phyloP scores from a whole-genome alignment of 2,329 filamentous ascomycete genomes.

The Pseudogymnoascus sp. region DNA sequence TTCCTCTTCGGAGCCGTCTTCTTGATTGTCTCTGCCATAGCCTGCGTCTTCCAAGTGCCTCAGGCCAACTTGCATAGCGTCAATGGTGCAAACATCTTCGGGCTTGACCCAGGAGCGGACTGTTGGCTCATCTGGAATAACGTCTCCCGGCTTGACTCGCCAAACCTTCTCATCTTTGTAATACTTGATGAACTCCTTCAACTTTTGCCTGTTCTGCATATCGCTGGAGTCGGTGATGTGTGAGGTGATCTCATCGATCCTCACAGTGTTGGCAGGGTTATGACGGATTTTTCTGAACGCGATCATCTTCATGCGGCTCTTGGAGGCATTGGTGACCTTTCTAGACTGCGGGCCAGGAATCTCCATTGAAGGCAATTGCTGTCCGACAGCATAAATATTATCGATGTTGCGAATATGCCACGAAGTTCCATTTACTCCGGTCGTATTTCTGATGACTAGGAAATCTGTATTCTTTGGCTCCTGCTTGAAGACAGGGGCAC shows the following conservation, averaged over 20 bases:
- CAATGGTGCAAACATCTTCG: slow-evolving; percentile 87
- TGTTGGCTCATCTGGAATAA: slow-evolving; percentile 68
- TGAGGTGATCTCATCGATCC: slow-evolving; percentile 76
- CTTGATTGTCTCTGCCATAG: slow-evolving; percentile 55
- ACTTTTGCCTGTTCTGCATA: slow-evolving; percentile 90
- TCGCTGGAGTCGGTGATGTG: slow-evolving; percentile 92
- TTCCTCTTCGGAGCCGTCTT: slow-evolving; percentile 30
- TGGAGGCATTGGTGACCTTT: slow-evolving; percentile 93
- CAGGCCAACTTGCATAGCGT: slow-evolving; percentile 93
- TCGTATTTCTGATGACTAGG: slow-evolving; percentile 73
- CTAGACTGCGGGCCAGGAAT: slow-evolving; percentile 89
- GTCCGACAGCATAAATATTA: slow-evolving; percentile 82
- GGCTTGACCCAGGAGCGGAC: slow-evolving; percentile 87
- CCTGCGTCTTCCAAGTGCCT: slow-evolving; percentile 88
- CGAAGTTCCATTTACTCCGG: slow-evolving; percentile 64
- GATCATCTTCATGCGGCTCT: slow-evolving; percentile 94
- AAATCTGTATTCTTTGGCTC: slow-evolving; percentile 73
- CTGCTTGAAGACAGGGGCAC: slow-evolving; percentile 89
- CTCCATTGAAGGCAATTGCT: slow-evolving; percentile 85
- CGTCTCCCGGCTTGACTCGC: slow-evolving; percentile 65
- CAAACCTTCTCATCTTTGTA: slow-evolving; percentile 78
- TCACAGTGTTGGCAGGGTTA: slow-evolving; percentile 59
- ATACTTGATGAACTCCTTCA: slow-evolving; percentile 92
- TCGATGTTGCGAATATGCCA: slow-evolving; percentile 88
- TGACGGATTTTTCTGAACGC: slow-evolving; percentile 81